Evolutionary conservation across 78 protist genomes (phyloP).

Genomic region (Chrysochromulina parva): DNA sequence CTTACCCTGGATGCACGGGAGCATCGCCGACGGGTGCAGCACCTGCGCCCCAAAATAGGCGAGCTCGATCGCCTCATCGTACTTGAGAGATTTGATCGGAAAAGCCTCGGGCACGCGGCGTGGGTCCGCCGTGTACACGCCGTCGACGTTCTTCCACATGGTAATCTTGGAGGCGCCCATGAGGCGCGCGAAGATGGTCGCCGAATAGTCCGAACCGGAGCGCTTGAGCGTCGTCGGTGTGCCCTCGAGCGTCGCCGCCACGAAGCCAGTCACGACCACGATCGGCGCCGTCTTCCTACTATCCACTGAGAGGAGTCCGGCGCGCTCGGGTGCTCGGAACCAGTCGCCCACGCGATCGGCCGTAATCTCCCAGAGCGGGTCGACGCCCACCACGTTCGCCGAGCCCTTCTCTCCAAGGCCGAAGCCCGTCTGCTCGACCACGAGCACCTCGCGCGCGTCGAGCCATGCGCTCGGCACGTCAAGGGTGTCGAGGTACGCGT

Average conservation of each 20-base stretch:
- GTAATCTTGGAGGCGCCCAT: constrained; percentile 24
- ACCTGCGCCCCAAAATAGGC: constrained; percentile 48
- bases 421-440: not conserved
- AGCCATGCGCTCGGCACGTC: not conserved
- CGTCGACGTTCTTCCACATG: constrained; percentile 60
- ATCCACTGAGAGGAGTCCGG: too few relatives aligned
- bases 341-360: not conserved
- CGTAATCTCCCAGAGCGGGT: constrained; percentile 20
- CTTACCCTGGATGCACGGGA: too few relatives aligned
- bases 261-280: constrained; percentile 35
- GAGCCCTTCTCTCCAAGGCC: constrained; percentile 49
- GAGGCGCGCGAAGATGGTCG: constrained; percentile 41
- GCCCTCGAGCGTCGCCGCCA: not conserved
- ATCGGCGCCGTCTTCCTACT: not conserved
- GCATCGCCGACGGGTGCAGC: too few relatives aligned
- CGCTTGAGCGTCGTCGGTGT: constrained; percentile 44
- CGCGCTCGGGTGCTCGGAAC: too few relatives aligned
- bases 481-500: constrained; percentile 17
- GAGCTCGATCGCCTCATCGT: constrained; percentile 50
- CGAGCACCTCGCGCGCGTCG: not conserved
- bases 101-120: constrained; percentile 39
- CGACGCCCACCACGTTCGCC: not conserved
- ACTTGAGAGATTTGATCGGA: constrained; percentile 29
- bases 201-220: constrained; percentile 46
- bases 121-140: constrained; percentile 56